phyloP scores from a whole-genome alignment of 2,329 filamentous ascomycete species.

The Claviceps citrina region DNA sequence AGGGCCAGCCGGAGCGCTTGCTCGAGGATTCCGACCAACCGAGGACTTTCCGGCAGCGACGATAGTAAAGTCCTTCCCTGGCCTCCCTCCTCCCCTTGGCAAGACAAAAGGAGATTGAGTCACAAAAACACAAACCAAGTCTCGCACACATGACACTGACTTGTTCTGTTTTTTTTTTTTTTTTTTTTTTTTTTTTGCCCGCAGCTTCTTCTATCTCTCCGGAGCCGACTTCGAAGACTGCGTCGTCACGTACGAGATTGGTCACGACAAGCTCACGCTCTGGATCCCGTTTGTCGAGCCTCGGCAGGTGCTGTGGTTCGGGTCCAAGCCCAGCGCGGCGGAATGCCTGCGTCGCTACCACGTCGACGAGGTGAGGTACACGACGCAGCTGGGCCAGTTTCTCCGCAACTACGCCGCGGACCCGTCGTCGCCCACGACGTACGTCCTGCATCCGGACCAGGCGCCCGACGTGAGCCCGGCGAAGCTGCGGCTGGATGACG shows the following conservation, averaged over 20 bases:
- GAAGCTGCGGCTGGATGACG: slow-evolving; percentile 29
- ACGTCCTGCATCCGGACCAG: slow-evolving; percentile 34
- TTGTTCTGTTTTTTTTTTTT: neutral
- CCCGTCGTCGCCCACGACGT: slow-evolving; percentile 25
- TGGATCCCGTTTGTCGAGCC: slow-evolving; percentile 59
- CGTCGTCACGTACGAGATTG: slow-evolving; percentile 41
- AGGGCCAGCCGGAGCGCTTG: slow-evolving; percentile 32
- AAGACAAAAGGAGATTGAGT: too few species aligned
- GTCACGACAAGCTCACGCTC: slow-evolving; percentile 47
- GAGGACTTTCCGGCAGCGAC: slow-evolving; percentile 38
- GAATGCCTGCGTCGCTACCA: slow-evolving; percentile 49
- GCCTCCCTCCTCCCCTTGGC: neutral
- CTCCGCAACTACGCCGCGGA: slow-evolving; percentile 23
- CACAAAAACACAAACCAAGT: too few species aligned
- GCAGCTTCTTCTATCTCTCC: slow-evolving; percentile 43
- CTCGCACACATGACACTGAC: neutral
- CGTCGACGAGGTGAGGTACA: slow-evolving; percentile 54
- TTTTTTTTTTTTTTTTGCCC: neutral
- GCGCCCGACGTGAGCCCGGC: slow-evolving; percentile 8
- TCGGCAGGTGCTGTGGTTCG: slow-evolving; percentile 46
- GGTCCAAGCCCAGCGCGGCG: slow-evolving; percentile 41
- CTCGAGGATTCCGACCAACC: slow-evolving; percentile 46
- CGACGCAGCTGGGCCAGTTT: slow-evolving; percentile 33
- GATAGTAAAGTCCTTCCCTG: slow-evolving; percentile 32
- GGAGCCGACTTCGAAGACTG: slow-evolving; percentile 40